Conservation (phyloP, 768 basidiomycete species). For the Auricularia cornea region DNA sequence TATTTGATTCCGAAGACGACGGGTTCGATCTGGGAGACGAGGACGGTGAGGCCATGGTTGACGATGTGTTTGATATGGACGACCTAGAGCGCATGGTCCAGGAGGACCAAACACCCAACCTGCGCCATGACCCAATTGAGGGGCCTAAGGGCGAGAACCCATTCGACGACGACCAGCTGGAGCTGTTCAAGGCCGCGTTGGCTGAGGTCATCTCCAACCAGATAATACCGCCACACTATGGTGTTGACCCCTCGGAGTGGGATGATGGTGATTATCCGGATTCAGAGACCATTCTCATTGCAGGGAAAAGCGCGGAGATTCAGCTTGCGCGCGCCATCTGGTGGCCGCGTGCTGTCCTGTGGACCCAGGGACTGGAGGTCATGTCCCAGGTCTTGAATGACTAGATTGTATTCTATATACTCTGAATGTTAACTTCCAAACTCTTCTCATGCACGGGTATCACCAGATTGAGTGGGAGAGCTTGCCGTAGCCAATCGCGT, state of each 20-base stretch:
- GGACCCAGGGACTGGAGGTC: too few species aligned
- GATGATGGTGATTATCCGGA: neutral
- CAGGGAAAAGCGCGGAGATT: neutral
- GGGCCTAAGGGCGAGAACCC: neutral
- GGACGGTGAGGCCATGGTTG: neutral
- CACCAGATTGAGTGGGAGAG: too few species aligned
- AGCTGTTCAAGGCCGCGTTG: neutral
- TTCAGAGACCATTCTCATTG: neutral
- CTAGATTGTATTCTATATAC: neutral
- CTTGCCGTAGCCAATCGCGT: too few species aligned
- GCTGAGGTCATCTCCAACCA: neutral
- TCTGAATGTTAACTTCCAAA: too few species aligned
- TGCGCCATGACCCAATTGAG: neutral
- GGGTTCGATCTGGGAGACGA: neutral
- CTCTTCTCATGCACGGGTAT: too few species aligned
- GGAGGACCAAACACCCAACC: neutral
- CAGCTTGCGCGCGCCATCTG: neutral
- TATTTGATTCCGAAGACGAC: neutral
- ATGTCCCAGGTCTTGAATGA: neutral
- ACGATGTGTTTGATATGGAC: neutral
- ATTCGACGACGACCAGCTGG: neutral
- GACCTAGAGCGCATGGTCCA: neutral
- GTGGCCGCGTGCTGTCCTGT: neutral
- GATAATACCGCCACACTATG: neutral
- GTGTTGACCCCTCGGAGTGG: neutral